Evolutionary conservation across 2,329 filamentous ascomycete species (phyloP), one percentile per base, ranked within the genome.

Genomic region (Fusarium aywerte): DNA sequence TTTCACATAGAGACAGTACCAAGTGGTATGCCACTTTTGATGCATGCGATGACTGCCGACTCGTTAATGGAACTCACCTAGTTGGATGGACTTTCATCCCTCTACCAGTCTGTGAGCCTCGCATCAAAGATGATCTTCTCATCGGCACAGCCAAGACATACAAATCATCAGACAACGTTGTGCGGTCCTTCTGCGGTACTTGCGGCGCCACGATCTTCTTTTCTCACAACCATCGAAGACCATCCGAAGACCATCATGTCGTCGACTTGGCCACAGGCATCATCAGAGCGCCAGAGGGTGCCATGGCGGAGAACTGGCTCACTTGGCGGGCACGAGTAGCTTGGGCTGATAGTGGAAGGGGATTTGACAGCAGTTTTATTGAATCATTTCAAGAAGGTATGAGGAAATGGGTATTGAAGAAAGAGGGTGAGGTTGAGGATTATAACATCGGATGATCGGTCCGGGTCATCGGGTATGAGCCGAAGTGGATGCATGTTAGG

Each of bases 121-220:
- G 68, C 5, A 70, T 84, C 15, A 72, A 74, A 18, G 54, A 69
- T 4, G 76, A 79, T 32, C 74, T 84, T 23, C 66, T 72, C 31
- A 70, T 80, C 43, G 82, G 82, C n/a, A 83, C 81, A 4, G 67
- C 80, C n/a, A 81, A 79, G 70, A 77, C 76, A 9, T 84, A 79
- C 58, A 63, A 62, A 5, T 82, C 80, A 3, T 82, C 80, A 2
- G 68, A 75, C 12, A 74, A 73, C 1, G 78, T 79, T n/a, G 56
- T 75, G 23, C 76, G 81, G 15, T 78, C 77, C 1, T 85, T 85
- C 63, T 85, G 83, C 58, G 77, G 80, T 4, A 72, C 65, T 3
- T 85, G 83, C 47, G 81, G 83, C 4, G 82, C 83, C 4, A 83
- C 79, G 0, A 73, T 81, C 13, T 80, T 84, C 48, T 80, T 71